phyloP scores from a whole-genome alignment of 768 basidiomycete species.

The Termitomyces sp. region DNA sequence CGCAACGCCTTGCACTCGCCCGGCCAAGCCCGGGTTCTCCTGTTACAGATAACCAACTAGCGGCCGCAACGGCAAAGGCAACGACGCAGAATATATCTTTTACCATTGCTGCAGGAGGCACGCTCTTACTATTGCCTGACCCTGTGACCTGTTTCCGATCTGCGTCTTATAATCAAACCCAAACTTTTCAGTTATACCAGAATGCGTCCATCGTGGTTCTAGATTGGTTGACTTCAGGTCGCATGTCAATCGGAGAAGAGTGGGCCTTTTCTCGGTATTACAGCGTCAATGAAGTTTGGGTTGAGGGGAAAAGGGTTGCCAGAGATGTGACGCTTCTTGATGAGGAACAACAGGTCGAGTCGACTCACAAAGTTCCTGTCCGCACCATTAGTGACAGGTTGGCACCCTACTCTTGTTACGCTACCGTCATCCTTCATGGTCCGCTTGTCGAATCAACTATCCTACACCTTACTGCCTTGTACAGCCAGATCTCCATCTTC shows the following conservation, averaged over 20 bases:
- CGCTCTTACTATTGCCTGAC: conserved; percentile 82
- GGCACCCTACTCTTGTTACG: conserved; percentile 85
- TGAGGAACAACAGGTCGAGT: conserved; percentile 22
- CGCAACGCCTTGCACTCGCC: conserved; percentile 47
- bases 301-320: conserved; percentile 59
- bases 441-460: conserved; percentile 49
- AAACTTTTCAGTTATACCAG: conserved; percentile 64
- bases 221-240: conserved; percentile 91
- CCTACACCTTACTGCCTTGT: conserved; percentile 39
- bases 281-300: conserved; percentile 78
- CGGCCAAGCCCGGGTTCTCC: conserved; percentile 1
- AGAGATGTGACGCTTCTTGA: conserved; percentile 79
- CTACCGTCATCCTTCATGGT: conserved; percentile 78
- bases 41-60: neutral
- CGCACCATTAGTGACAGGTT: conserved; percentile 57
- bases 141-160: conserved; percentile 89
- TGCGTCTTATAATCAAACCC: conserved; percentile 79
- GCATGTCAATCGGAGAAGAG: conserved; percentile 77
- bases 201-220: conserved; percentile 68
- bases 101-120: conserved; percentile 41
- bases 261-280: conserved; percentile 87
- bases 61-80: conserved; percentile 4
- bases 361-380: conserved; percentile 22
- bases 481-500: conserved; percentile 59
- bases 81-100: conserved; percentile 68